These are phyloP conservation scores for Nepenthes alata DNA, from an alignment of 179 eudicot genomes.

Conservation along the genomic window DNA sequence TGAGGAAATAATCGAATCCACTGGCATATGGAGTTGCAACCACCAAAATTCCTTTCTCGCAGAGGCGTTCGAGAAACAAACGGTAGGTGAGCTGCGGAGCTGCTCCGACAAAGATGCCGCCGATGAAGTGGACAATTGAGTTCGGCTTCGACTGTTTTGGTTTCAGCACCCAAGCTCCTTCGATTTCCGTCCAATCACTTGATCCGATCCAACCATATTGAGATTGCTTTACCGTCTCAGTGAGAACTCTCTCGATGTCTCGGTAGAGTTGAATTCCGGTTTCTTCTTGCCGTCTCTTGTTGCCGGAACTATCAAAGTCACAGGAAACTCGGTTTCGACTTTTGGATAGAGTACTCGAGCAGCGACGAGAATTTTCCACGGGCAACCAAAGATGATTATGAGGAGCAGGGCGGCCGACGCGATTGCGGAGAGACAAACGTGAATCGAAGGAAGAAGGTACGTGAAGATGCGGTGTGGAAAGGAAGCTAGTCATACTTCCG, in stretches of 20 bases:
- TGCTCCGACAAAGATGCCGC: constrained; percentile 96
- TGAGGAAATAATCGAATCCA: constrained; percentile 89
- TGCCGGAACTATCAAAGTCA: constrained; percentile 12
- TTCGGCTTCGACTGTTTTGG: constrained; percentile 46
- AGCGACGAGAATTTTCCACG: not conserved
- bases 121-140: constrained; percentile 72
- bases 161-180: constrained; percentile 94
- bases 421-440: no score
- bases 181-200: constrained; percentile 64
- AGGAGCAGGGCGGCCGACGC: no score
- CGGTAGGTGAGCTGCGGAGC: constrained; percentile 97
- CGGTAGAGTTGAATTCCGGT: constrained; percentile 43
- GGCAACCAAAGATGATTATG: no score
- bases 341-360: not conserved
- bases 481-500: no score
- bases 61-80: constrained; percentile 70
- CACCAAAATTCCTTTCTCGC: constrained; percentile 79
- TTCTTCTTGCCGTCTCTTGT: constrained; percentile 13
- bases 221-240: constrained; percentile 59
- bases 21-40: constrained; percentile 99
- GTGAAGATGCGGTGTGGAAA: no score
- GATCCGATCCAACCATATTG: constrained; percentile 59
- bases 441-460: no score
- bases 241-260: constrained; percentile 64
- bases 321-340: constrained; percentile 9